phyloP scores from a whole-genome alignment of 2,329 filamentous ascomycete genomes.

The Zasmidium cellare region DNA sequence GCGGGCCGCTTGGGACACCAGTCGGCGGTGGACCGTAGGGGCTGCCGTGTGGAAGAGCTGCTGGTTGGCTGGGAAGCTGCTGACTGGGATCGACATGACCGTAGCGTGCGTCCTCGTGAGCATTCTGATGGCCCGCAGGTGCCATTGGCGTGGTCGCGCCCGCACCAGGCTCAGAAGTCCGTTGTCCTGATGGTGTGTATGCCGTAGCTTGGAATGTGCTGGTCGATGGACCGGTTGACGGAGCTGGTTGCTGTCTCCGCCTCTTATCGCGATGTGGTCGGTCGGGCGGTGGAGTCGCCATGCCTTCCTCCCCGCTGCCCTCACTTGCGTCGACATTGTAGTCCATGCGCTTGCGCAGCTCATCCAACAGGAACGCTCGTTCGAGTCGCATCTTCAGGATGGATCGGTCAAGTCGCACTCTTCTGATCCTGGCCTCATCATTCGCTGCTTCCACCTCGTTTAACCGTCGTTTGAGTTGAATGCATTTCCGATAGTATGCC shows the following conservation, averaged over 20 bases:
- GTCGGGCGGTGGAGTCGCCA: conserved; percentile 32
- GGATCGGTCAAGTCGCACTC: conserved; percentile 76
- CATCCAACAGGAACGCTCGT: conserved; percentile 61
- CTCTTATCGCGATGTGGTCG: conserved; percentile 34
- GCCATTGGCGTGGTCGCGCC: neutral
- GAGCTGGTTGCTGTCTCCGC: conserved; percentile 18
- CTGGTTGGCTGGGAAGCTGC: conserved; percentile 3
- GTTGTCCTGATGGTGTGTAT: conserved; percentile 6
- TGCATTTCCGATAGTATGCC: conserved; percentile 94
- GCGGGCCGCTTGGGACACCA: conserved; percentile 16
- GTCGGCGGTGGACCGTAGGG: conserved; percentile 20
- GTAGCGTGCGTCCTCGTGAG: conserved; percentile 7
- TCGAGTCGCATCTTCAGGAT: conserved; percentile 91
- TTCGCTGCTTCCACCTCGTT: conserved; percentile 91
- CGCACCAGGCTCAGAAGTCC: neutral
- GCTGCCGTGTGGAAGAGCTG: conserved; percentile 21
- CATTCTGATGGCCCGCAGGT: neutral
- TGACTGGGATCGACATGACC: conserved; percentile 2
- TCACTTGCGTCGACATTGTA: conserved; percentile 46
- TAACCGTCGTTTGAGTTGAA: conserved; percentile 87
- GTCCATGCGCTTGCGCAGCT: conserved; percentile 50
- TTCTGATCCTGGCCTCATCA: conserved; percentile 75
- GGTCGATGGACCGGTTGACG: conserved; percentile 7
- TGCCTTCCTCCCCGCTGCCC: conserved; percentile 33
- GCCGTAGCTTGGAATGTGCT: conserved; percentile 14